These are phyloP conservation scores for Schwanniomyces pseudopolymorphus DNA, from an alignment of 805 yeast species.

Conservation along the genomic window DNA sequence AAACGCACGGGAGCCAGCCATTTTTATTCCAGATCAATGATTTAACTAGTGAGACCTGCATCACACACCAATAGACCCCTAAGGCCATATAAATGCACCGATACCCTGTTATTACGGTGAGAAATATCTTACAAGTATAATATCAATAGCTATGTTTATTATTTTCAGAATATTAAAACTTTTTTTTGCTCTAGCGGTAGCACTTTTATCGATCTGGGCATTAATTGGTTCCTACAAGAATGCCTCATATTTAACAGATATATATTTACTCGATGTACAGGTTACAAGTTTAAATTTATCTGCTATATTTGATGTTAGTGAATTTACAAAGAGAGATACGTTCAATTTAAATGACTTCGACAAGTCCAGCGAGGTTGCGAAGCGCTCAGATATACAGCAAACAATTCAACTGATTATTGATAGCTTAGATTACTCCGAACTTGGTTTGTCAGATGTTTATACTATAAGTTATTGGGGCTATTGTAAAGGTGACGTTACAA, in stretches of 20 bases:
- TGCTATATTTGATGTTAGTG: constrained; percentile 20
- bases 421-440: constrained; percentile 25
- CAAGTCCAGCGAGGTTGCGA: neutral
- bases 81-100: neutral
- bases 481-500: constrained; percentile 30
- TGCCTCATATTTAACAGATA: constrained; percentile 29
- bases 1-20: neutral
- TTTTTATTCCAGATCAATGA: neutral
- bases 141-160: constrained; percentile 22
- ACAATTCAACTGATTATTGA: constrained; percentile 15
- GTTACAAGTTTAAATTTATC: constrained; percentile 31
- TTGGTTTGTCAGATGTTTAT: constrained; percentile 43
- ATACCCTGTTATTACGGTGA: neutral
- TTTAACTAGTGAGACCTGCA: neutral
- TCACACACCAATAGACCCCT: neutral
- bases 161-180: constrained; percentile 33
- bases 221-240: constrained; percentile 39
- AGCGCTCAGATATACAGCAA: neutral
- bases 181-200: constrained; percentile 30
- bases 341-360: neutral
- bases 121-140: neutral
- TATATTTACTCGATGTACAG: constrained; percentile 38
- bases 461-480: constrained; percentile 44
- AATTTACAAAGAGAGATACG: constrained; percentile 11
- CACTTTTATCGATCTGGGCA: constrained; percentile 34